Conservation (phyloP, 192 early-diverging fungal species). For the Paraglomus brasilianum region DNA sequence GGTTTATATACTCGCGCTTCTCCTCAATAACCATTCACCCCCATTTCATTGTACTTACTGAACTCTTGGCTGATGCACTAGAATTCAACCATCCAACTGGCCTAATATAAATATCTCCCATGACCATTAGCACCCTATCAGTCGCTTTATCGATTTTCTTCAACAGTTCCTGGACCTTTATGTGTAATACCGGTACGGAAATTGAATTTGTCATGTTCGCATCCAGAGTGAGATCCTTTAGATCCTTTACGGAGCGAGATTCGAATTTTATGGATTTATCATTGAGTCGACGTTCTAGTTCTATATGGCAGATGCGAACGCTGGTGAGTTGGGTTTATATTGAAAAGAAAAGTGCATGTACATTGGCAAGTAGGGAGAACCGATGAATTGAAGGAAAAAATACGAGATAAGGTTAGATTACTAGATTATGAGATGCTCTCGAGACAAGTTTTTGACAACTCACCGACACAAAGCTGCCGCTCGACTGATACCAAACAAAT, state of each 20-base stretch:
- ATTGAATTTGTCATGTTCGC: neutral
- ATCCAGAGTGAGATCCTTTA: neutral
- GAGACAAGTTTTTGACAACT: too few relatives aligned
- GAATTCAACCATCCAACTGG: neutral
- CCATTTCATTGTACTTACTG: neutral
- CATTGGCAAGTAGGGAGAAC: neutral
- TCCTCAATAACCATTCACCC: too few relatives aligned
- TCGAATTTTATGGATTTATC: neutral
- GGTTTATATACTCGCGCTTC: too few relatives aligned
- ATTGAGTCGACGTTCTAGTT: neutral
- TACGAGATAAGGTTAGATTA: too few relatives aligned
- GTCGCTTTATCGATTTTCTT: slow-evolving; percentile 6
- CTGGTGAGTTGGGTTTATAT: neutral
- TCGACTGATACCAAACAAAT: too few relatives aligned
- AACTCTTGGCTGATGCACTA: neutral
- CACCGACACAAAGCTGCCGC: too few relatives aligned
- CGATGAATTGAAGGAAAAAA: too few relatives aligned
- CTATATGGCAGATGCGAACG: neutral
- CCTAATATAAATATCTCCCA: slow-evolving; percentile 17
- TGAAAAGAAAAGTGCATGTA: neutral
- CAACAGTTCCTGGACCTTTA: neutral
- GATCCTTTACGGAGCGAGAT: neutral
- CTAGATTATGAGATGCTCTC: too few relatives aligned
- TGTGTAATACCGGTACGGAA: slow-evolving; percentile 4
- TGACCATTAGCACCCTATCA: slow-evolving; percentile 3